phyloP scores from a whole-genome alignment of 371 early-diverging fungal genomes.

The Saksenaea vasiformis region DNA sequence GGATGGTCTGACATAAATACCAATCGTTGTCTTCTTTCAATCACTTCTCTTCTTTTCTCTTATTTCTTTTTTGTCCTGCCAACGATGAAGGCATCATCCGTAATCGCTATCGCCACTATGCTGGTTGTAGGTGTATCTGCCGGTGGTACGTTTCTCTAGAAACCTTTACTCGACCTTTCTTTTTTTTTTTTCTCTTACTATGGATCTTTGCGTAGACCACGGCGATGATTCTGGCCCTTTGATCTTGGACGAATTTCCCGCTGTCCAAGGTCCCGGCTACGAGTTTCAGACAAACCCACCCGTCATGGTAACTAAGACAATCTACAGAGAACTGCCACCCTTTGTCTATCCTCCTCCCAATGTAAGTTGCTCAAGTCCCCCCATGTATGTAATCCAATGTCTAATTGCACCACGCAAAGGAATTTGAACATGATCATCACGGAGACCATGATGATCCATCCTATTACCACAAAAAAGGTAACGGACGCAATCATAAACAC shows the following conservation, averaged over 20 bases:
- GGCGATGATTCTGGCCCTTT: background rate
- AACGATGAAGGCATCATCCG: constrained; percentile 26
- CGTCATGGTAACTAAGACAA: constrained; percentile 14
- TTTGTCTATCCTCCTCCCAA: constrained; percentile 7
- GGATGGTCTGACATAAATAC: constrained; percentile 13
- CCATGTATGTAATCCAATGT: too few species aligned
- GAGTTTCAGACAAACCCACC: constrained; percentile 14
- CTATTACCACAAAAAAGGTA: background rate
- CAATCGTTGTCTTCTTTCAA: constrained; percentile 3
- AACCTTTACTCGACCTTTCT: background rate
- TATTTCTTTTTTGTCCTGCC: background rate
- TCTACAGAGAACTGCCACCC: constrained; percentile 8
- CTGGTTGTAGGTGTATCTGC: constrained; percentile 24
- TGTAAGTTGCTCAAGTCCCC: too few species aligned
- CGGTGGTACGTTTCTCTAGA: background rate
- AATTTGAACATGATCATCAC: background rate
- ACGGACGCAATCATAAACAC: background rate
- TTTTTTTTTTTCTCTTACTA: background rate
- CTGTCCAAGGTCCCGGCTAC: background rate
- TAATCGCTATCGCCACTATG: constrained; percentile 23
- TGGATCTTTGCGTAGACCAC: background rate
- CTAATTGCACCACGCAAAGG: background rate
- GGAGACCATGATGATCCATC: background rate
- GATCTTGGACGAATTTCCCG: background rate
- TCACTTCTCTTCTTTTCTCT: constrained; percentile 6